Evolutionary conservation across 2,329 filamentous ascomycete species (phyloP).

Genomic region (Penicillium sp.): DNA sequence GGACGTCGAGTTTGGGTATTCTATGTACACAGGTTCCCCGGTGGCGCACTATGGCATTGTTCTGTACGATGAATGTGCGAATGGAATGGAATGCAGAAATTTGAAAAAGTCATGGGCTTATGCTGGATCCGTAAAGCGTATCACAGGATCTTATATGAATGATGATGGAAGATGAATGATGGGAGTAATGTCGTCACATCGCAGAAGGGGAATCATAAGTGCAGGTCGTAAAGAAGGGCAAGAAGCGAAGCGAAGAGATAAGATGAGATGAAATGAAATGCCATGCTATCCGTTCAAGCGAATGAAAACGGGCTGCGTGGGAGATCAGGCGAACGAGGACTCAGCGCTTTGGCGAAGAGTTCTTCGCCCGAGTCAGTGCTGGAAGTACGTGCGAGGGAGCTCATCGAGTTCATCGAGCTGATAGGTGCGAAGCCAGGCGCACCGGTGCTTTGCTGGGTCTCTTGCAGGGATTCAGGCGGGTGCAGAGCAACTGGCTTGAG

Average conservation of each 20-base stretch:
- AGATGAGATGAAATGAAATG: background rate
- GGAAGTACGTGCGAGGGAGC: slow-evolving; percentile 36
- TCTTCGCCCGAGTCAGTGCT: slow-evolving; percentile 70
- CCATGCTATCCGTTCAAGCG: slow-evolving; percentile 30
- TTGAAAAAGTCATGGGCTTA: background rate
- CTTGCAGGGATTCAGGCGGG: slow-evolving; percentile 45
- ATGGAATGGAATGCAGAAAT: slow-evolving; percentile 11
- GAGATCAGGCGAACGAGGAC: slow-evolving; percentile 84
- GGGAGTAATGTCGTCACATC: slow-evolving; percentile 18
- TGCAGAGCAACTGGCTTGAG: slow-evolving; percentile 41
- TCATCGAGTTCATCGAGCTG: slow-evolving; percentile 37
- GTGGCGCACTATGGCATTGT: slow-evolving; percentile 15
- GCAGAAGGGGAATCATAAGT: slow-evolving; percentile 33
- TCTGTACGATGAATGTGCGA: slow-evolving; percentile 19
- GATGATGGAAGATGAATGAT: slow-evolving; percentile 6
- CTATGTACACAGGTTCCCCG: slow-evolving; percentile 23
- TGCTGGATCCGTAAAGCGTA: slow-evolving; percentile 5
- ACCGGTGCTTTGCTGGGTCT: slow-evolving; percentile 31
- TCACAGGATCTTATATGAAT: slow-evolving; percentile 3
- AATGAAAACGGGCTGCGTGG: slow-evolving; percentile 79
- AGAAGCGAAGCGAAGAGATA: too few relatives aligned
- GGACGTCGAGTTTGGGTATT: slow-evolving; percentile 8
- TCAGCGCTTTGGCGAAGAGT: slow-evolving; percentile 84
- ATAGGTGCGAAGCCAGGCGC: slow-evolving; percentile 22
- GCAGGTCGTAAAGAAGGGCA: slow-evolving; percentile 15